Conservation (phyloP, 371 early-diverging fungal species). For the Saksenaea oblongispora region DNA sequence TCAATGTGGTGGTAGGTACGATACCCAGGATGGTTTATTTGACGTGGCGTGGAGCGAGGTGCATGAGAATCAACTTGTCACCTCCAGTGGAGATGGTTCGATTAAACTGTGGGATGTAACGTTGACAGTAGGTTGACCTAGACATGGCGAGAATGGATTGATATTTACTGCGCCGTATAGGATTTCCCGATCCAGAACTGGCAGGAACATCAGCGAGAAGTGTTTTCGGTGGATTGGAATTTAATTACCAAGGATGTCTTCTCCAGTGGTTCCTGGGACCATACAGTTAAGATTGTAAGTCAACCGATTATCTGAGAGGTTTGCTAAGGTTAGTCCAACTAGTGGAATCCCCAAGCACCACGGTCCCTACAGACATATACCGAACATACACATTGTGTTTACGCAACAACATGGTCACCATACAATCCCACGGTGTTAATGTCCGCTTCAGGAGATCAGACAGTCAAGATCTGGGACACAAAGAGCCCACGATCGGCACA, state of each 20-base stretch:
- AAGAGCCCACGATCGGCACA: conserved; percentile 64
- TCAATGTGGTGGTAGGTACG: conserved; percentile 56
- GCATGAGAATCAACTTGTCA: conserved; percentile 91
- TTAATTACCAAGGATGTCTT: conserved; percentile 84
- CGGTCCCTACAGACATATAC: conserved; percentile 81
- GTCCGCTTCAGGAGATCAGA: conserved; percentile 87
- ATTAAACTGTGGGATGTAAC: conserved; percentile 92
- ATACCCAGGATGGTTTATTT: conserved; percentile 94
- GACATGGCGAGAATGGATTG: not conserved
- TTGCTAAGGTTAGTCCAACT: not conserved
- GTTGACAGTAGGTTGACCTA: conserved; percentile 62
- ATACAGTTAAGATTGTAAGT: conserved; percentile 87
- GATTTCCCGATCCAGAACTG: conserved; percentile 89
- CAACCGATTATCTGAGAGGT: not conserved
- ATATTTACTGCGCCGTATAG: conserved; percentile 35
- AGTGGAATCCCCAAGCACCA: conserved; percentile 88
- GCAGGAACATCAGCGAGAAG: conserved; percentile 93
- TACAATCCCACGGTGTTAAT: conserved; percentile 76
- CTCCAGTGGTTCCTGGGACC: conserved; percentile 92
- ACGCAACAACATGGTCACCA: conserved; percentile 87
- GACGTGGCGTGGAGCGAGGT: conserved; percentile 94
- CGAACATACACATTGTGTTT: conserved; percentile 89
- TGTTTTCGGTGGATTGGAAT: conserved; percentile 94
- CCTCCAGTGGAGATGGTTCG: conserved; percentile 91
- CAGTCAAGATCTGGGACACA: conserved; percentile 89